Conservation (phyloP, 805 yeast species). For the Kazachstania bromeliacearum region DNA sequence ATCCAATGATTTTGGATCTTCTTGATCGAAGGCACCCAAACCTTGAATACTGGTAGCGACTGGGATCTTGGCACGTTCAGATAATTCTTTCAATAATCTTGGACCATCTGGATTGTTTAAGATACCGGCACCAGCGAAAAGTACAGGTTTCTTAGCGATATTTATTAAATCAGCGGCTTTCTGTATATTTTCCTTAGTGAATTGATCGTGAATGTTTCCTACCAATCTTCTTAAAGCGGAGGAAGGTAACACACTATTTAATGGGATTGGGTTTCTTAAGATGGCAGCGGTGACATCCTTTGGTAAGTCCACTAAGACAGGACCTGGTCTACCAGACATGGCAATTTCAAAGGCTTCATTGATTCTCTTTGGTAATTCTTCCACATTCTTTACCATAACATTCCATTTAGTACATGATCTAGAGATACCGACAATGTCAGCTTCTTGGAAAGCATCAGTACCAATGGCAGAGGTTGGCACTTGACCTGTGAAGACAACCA, state of each 20-base stretch:
- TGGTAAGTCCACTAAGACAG: conserved; percentile 94
- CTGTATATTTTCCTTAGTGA: conserved; percentile 61
- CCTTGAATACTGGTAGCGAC: conserved; percentile 95
- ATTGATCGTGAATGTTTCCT: conserved; percentile 57
- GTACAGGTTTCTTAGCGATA: conserved; percentile 75
- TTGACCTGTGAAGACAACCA: conserved; percentile 95
- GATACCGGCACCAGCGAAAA: conserved; percentile 90
- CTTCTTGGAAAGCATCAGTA: conserved; percentile 98
- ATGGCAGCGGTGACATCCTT: conserved; percentile 95
- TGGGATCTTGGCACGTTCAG: conserved; percentile 87
- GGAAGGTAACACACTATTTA: conserved; percentile 63
- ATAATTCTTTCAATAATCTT: conserved; percentile 61
- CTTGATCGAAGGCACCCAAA: conserved; percentile 89
- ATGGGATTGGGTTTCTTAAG: conserved; percentile 77
- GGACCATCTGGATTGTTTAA: conserved; percentile 77
- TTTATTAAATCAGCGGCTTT: conserved; percentile 74
- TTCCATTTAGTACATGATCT: conserved; percentile 98
- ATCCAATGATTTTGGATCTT: conserved; percentile 80
- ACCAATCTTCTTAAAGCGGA: conserved; percentile 62
- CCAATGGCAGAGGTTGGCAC: conserved; percentile 94
- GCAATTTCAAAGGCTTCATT: conserved; percentile 98
- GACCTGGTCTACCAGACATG: conserved; percentile 94
- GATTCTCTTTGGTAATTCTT: conserved; percentile 89
- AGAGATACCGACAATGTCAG: conserved; percentile 94
- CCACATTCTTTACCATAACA: conserved; percentile 92